Evolutionary conservation across 257 asterid species (phyloP).

Genomic region (Rubia yunnanensis): DNA sequence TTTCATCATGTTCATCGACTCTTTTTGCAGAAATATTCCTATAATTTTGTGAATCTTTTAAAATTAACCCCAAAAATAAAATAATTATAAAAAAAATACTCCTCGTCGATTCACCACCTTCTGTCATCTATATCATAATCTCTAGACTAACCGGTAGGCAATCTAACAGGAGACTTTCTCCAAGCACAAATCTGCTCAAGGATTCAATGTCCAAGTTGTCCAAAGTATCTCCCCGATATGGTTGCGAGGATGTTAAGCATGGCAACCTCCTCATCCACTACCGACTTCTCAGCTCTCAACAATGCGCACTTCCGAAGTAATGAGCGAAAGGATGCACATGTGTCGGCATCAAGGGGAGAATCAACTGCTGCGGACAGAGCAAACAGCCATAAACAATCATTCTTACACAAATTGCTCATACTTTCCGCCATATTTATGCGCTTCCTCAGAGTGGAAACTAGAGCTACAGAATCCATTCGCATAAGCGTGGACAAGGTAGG

Average conservation of each 20-base stretch:
- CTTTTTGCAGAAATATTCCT: no score
- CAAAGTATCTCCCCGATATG: slow-evolving; percentile 73
- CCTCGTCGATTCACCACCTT: no score
- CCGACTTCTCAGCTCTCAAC: slow-evolving; percentile 60
- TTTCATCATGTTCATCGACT: no score
- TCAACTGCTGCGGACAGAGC: slow-evolving; percentile 75
- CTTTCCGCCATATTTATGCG: slow-evolving; percentile 40
- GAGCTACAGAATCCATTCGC: slow-evolving; percentile 62
- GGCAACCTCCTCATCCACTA: slow-evolving; percentile 57
- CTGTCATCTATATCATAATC: no score
- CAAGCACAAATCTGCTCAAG: not conserved
- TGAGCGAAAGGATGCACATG: slow-evolving; percentile 76
- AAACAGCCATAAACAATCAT: slow-evolving; percentile 67
- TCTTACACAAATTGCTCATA: slow-evolving; percentile 26
- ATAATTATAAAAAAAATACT: no score
- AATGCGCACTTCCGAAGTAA: slow-evolving; percentile 72
- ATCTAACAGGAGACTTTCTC: no score
- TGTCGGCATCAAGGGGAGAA: slow-evolving; percentile 61
- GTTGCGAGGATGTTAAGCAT: slow-evolving; percentile 62
- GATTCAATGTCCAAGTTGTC: slow-evolving; percentile 58
- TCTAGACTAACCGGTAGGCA: no score
- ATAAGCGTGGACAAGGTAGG: slow-evolving; percentile 54
- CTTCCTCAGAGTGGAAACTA: slow-evolving; percentile 56
- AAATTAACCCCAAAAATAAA: no score
- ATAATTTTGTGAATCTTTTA: no score